Evolutionary conservation across 2,329 filamentous ascomycete genomes (phyloP).

Genomic region (Epichloe gansuensis): DNA sequence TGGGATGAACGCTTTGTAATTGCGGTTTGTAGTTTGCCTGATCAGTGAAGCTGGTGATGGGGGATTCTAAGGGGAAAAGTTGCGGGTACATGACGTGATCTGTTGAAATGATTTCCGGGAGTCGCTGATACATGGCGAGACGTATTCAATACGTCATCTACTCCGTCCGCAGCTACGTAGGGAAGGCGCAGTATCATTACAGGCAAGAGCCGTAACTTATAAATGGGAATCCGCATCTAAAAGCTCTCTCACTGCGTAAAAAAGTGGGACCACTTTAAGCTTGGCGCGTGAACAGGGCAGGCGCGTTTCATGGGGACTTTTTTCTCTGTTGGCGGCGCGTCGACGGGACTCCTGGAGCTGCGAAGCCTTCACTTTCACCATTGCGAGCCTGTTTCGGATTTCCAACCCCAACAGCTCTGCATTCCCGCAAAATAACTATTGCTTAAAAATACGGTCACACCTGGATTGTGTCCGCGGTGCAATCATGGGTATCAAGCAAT

Average conservation of each 20-base stretch:
- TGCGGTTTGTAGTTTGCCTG: no score
- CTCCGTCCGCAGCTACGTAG: no score
- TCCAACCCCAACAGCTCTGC: background rate
- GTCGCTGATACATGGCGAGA: no score
- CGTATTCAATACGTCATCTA: no score
- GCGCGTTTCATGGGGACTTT: conserved; percentile 4
- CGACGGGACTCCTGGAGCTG: background rate
- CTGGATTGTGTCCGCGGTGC: conserved; percentile 3
- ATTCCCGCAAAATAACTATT: background rate
- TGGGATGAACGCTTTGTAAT: no score
- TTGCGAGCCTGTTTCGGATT: background rate
- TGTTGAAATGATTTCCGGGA: no score
- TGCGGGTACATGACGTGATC: no score
- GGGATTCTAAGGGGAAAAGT: no score
- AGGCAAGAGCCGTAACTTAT: no score
- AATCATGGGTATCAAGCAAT: conserved; percentile 55
- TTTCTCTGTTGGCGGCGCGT: background rate
- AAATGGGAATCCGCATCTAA: no score
- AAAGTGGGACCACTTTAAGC: conserved; percentile 10
- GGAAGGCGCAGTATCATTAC: no score
- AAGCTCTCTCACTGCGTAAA: background rate
- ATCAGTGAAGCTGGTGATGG: no score
- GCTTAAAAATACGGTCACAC: background rate
- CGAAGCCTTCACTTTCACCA: background rate
- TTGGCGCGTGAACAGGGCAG: background rate